Evolutionary conservation across 1,284 basidiomycete genomes (phyloP).

Genomic region (Peniophora sp.): DNA sequence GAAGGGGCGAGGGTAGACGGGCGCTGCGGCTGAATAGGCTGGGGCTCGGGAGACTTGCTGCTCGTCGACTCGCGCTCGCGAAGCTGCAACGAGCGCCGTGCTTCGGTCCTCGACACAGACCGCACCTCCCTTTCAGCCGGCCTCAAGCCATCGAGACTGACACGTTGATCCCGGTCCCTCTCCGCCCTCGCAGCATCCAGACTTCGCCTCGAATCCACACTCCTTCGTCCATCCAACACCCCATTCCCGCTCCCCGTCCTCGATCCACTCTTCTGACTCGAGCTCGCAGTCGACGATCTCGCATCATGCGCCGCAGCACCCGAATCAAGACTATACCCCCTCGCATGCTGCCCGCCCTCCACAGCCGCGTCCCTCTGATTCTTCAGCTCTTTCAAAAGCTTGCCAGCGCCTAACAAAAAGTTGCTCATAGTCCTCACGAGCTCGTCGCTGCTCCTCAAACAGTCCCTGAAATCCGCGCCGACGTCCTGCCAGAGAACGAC

Average conservation of each 20-base stretch:
- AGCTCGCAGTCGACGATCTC: slow-evolving; percentile 10
- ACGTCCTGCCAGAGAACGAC: slow-evolving; percentile 59
- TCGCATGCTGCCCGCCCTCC: slow-evolving; percentile 21
- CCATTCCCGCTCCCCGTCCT: neutral
- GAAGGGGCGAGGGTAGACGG: neutral
- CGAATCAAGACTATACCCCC: slow-evolving; percentile 43
- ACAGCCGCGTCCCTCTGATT: slow-evolving; percentile 22
- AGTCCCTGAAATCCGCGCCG: slow-evolving; percentile 64
- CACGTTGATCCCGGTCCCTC: neutral
- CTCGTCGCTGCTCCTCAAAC: slow-evolving; percentile 64
- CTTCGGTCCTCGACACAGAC: slow-evolving; percentile 26
- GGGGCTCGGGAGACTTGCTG: neutral
- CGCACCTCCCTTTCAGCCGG: slow-evolving; percentile 14
- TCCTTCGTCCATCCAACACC: slow-evolving; percentile 15
- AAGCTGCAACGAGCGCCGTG: slow-evolving; percentile 21
- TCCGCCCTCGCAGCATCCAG: slow-evolving; percentile 37
- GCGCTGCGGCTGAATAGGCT: neutral
- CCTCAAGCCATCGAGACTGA: slow-evolving; percentile 11
- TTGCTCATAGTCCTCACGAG: slow-evolving; percentile 66
- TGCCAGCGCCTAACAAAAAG: slow-evolving; percentile 64
- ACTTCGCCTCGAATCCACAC: slow-evolving; percentile 44
- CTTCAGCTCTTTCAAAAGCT: slow-evolving; percentile 51
- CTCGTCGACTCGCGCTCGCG: neutral
- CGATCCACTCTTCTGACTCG: slow-evolving; percentile 2
- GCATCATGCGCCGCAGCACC: slow-evolving; percentile 20